Conservation (phyloP, 176 grass and related monocot genomes). For the Raddia guianensis region DNA sequence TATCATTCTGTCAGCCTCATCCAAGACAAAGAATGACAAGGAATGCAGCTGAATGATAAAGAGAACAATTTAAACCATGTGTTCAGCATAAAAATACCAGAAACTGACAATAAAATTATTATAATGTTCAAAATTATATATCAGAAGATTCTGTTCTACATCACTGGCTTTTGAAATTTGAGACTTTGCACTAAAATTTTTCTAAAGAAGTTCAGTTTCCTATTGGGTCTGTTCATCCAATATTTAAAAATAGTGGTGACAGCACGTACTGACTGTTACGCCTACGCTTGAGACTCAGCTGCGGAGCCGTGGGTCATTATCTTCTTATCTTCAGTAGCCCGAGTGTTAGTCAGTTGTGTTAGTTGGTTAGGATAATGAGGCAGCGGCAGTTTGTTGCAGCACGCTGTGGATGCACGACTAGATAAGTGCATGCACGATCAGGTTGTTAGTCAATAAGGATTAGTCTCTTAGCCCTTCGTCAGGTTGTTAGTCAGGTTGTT, state of each 20-base stretch:
- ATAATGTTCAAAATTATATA: not conserved
- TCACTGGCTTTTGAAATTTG: conserved; percentile 14
- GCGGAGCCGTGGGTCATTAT: too few relatives aligned
- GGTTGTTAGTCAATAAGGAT: too few relatives aligned
- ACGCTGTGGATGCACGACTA: too few relatives aligned
- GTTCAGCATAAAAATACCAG: conserved; percentile 26
- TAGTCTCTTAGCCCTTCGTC: too few relatives aligned
- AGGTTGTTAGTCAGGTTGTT: too few relatives aligned
- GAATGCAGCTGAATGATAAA: conserved; percentile 68
- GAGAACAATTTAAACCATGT: conserved; percentile 6
- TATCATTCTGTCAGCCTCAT: conserved; percentile 98
- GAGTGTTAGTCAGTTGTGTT: too few relatives aligned
- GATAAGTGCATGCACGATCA: too few relatives aligned
- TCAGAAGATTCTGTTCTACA: not conserved
- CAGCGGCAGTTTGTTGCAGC: too few relatives aligned
- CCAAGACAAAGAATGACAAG: conserved; percentile 89
- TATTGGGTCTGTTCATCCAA: not conserved
- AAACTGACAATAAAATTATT: conserved; percentile 13
- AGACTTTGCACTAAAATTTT: not conserved
- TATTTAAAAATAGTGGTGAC: conserved; percentile 1
- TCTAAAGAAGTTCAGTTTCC: not conserved
- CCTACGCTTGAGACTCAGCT: too few relatives aligned
- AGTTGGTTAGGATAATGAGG: too few relatives aligned
- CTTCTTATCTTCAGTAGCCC: too few relatives aligned
- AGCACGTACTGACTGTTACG: not conserved